Base-by-base conservation (phyloP, 129 eudicot species). In the Artemisia argyi region DNA sequence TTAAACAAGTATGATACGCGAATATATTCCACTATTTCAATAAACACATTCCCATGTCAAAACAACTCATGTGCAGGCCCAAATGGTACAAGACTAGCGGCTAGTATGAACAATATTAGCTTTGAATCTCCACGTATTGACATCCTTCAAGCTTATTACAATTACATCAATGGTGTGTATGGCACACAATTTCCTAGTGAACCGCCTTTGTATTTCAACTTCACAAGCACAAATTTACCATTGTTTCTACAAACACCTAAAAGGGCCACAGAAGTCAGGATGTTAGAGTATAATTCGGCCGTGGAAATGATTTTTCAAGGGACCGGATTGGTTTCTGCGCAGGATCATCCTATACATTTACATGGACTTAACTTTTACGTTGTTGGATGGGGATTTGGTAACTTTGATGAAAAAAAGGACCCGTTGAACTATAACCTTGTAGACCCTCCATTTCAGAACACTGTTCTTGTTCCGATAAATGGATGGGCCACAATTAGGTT, bases 291-390 rank as follows among this genome's bases (percentile, higher is more conserved):
- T 17, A 75, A 79, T 57, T 15, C 89, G 2, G 46, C 1, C 0
- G 64, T 85, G 5, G 91, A 83, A 82, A 46, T 89, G 19, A 77
- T 83, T 49, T 73, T 89, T 11, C 96, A 89, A 72, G 91, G 91
- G 65, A 89, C 91, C 8, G 72, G 16, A 55, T 24, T 75, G 76
- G 69, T 83, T 28, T 66, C 50, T 14, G 87, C 74, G 22, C 20
- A 74, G 26, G 91, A 89, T 72, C 96, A 89, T 79, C 96, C 96
- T 3, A 89, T 89, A 87, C 96, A 89, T 81, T 67, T 89, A n/a
- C 96, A 89, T 71, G 96, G 96, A 15, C 73, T 50, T 19, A 79
- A 47, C 12, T 86, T 89, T 68, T 89, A 65, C 13, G 66, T 81
- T 7, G 82, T 88, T 8, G 96, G 96, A 35, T 35, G 42, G 42